Conservation (phyloP, 176 grass and related monocot genomes). For the Raddia guianensis region DNA sequence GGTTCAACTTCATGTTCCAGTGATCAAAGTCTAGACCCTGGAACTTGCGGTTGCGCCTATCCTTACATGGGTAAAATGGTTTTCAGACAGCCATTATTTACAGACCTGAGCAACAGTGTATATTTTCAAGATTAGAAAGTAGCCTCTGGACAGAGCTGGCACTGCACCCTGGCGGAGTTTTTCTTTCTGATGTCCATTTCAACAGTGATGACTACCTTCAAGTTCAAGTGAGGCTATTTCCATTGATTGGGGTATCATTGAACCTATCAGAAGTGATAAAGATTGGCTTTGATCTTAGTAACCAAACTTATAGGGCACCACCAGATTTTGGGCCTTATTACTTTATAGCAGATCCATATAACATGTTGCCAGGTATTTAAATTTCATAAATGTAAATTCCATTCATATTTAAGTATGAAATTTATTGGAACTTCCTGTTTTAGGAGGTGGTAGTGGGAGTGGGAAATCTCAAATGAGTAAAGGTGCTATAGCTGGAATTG, state of each 20-base stretch:
- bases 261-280: slow-evolving; percentile 44
- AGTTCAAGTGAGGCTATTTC: slow-evolving; percentile 64
- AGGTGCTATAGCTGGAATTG: slow-evolving; percentile 66
- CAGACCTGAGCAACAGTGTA: slow-evolving; percentile 39
- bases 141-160: slow-evolving; percentile 50
- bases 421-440: slow-evolving; percentile 17
- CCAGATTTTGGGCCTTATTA: slow-evolving; percentile 71
- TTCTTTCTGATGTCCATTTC: slow-evolving; percentile 57
- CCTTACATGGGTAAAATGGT: slow-evolving; percentile 60
- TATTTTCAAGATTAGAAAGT: slow-evolving; percentile 55
- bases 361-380: slow-evolving; percentile 44
- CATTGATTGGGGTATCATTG: slow-evolving; percentile 49
- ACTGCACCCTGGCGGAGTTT: slow-evolving; percentile 49
- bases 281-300: slow-evolving; percentile 59
- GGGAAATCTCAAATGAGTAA: slow-evolving; percentile 49
- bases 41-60: slow-evolving; percentile 62
- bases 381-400: slow-evolving; percentile 11
- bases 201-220: slow-evolving; percentile 53
- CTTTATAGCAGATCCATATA: slow-evolving; percentile 53
- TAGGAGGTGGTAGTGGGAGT: slow-evolving; percentile 55
- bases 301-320: slow-evolving; percentile 58
- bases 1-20: slow-evolving; percentile 45
- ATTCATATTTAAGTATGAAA: slow-evolving; percentile 20
- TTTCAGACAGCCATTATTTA: slow-evolving; percentile 62
- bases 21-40: slow-evolving; percentile 59